These are phyloP conservation scores for Cyberlindnera japonica DNA, from an alignment of 805 yeast genomes.

Conservation along the genomic window DNA sequence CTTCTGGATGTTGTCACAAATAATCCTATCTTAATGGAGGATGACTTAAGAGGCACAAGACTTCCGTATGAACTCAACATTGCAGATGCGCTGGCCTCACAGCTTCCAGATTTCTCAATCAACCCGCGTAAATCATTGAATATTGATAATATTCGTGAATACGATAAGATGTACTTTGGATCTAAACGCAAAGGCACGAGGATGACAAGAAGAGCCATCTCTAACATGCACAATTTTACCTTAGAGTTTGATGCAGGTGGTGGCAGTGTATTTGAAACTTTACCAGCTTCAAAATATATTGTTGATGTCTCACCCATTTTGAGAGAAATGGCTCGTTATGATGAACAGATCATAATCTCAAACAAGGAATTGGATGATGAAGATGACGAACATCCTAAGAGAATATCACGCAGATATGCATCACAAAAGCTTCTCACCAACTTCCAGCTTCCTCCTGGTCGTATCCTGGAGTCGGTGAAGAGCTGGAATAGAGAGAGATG, in stretches of 20 bases:
- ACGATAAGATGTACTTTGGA: constrained; percentile 14
- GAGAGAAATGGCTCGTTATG: constrained; percentile 24
- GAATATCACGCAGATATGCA: not conserved
- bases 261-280: constrained; percentile 15
- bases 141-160: constrained; percentile 5
- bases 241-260: constrained; percentile 8
- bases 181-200: constrained; percentile 17
- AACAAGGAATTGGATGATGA: constrained; percentile 2
- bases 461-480: no score
- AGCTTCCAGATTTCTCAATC: constrained; percentile 7
- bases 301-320: constrained; percentile 25
- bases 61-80: constrained; percentile 39
- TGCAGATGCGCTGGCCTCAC: constrained; percentile 19
- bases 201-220: constrained; percentile 14
- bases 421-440: not conserved
- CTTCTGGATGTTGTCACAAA: constrained; percentile 36
- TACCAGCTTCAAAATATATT: constrained; percentile 11
- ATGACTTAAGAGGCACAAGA: constrained; percentile 28
- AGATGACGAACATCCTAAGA: constrained; percentile 4
- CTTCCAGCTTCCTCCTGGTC: not conserved
- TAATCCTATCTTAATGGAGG: constrained; percentile 33
- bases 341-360: constrained; percentile 2
- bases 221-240: constrained; percentile 7
- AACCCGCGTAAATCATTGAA: not conserved
- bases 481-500: no score